phyloP scores from a whole-genome alignment of 2,329 filamentous ascomycete genomes.

The Cladosporium sp. region DNA sequence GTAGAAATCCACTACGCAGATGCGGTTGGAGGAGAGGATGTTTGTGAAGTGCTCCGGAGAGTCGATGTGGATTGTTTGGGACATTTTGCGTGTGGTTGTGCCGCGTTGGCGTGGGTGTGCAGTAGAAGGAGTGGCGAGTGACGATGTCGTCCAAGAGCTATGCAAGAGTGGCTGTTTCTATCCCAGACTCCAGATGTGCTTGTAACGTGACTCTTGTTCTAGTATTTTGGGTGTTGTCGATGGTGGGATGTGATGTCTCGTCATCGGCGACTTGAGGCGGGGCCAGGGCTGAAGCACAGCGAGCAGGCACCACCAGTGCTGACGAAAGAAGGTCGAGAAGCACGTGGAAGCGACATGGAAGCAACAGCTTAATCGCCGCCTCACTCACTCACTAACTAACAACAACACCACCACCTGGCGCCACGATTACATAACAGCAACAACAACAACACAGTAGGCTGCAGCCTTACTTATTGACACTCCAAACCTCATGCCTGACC shows the following conservation, averaged over 20 bases:
- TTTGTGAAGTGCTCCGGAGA: constrained; percentile 62
- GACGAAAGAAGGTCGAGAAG: constrained; percentile 11
- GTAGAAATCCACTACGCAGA: constrained; percentile 90
- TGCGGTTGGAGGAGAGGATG: constrained; percentile 69
- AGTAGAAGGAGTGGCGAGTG: not conserved
- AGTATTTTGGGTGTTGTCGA: not conserved
- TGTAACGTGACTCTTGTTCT: not conserved
- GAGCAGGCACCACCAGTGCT: constrained; percentile 9
- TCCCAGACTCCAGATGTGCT: not conserved
- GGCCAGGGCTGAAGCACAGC: not conserved
- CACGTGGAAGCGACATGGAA: constrained; percentile 12
- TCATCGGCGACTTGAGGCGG: constrained; percentile 7
- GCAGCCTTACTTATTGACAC: not conserved
- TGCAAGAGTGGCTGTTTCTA: not conserved
- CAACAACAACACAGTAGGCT: constrained; percentile 11
- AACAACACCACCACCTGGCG: not conserved
- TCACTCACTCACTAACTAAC: not conserved
- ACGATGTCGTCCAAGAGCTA: not conserved
- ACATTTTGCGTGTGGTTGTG: constrained; percentile 39
- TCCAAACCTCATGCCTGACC: constrained; percentile 8
- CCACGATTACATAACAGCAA: not conserved
- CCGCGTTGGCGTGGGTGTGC: not conserved
- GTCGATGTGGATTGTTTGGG: constrained; percentile 47
- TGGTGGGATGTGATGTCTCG: constrained; percentile 14
- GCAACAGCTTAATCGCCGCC: not conserved